Evolutionary conservation across 805 yeast genomes (phyloP), one percentile per base, ranked within the genome.

Genomic region (Candida chauliodis): DNA sequence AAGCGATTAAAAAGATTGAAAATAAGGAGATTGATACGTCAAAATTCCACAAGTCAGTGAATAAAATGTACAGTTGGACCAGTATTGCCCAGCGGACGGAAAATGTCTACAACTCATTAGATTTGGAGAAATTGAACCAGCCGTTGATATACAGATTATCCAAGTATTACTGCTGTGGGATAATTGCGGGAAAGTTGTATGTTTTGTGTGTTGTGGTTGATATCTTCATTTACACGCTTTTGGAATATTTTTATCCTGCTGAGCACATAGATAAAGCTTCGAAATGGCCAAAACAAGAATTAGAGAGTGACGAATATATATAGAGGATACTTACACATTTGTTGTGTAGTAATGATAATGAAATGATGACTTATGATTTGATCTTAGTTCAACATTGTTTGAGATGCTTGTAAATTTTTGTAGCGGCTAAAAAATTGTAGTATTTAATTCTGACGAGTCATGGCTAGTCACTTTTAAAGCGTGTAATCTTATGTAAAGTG

Each of bases 31-130:
- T 88, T 0, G 86, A 90, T 51, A 82, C 96, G 0, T 71, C 82
- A 0, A 63, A 58, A 6, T 93, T 93, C 57, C 98, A 93, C 58
- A 69, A 75, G 1, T 85, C 84, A 46, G 81, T 93, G 16, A 74
- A 76, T 23, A 58, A 68, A 24, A 87, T 93, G 93, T 93, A 93
- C 59, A 85, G 87, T 51, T 93, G 99, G 99, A 68, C 66, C 40
- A 84, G 90, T 52, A 84, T 93, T 15, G 98, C 99, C 0, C 62
- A 63, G 34, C 66, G 99, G 32, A 93, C 99, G 0, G 95, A 87
- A 50, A 65, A 63, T 13, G 96, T 93, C 3, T 93, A 93, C 60
- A 68, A 79, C 34, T 61, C 75, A 2, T 51, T 69, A 23, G 68
- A 71, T 30, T 54, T 67, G 7, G 46, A 53, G 1, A 59, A 64